A percentile compares a stretch with the other conserved stretches of the same genome.
Conservation (phyloP, 2,329 filamentous ascomycete species). For the Aspergillus jensenii region DNA sequence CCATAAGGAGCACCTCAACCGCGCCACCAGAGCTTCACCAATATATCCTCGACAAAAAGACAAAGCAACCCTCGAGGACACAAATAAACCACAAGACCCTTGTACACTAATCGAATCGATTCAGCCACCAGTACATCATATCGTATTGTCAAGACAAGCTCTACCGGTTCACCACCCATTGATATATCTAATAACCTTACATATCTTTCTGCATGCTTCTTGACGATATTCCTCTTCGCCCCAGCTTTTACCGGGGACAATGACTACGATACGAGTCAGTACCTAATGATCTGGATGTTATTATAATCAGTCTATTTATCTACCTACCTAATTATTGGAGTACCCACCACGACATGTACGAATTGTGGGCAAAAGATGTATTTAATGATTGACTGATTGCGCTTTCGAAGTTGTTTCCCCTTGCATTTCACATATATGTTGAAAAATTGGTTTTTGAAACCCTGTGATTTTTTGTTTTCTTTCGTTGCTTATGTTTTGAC, state of each 20-base stretch:
- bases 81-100: neutral
- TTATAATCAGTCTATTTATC: slow-evolving; percentile 1
- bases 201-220: neutral
- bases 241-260: neutral
- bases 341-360: neutral
- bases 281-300: slow-evolving; percentile 5
- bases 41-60: neutral
- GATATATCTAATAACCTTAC: neutral
- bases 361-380: neutral
- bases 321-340: neutral
- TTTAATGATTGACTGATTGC: neutral
- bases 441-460: neutral
- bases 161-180: neutral
- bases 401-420: neutral
- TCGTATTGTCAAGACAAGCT: neutral
- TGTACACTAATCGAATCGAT: neutral
- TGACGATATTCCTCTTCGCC: neutral
- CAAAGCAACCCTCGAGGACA: neutral
- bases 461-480: neutral
- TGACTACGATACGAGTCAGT: neutral
- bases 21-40: neutral
- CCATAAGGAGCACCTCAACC: slow-evolving; percentile 26
- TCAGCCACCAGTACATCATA: neutral
- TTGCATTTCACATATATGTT: neutral
- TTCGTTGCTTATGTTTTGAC: neutral